Evolutionary conservation across 345 rosid genomes (phyloP).

Genomic region (Camelina neglecta): DNA sequence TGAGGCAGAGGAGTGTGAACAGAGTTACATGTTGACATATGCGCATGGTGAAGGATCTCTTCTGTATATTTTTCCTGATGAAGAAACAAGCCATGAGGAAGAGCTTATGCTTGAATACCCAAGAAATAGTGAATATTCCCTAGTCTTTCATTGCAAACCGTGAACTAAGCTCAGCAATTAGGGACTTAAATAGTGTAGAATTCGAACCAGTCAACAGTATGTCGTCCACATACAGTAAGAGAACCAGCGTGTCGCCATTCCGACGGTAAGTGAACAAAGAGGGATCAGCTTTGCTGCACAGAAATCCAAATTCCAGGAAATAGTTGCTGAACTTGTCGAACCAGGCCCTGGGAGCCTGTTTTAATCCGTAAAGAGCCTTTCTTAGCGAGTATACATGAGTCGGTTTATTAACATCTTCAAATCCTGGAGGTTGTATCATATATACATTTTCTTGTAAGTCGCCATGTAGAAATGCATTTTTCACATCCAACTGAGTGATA

Average conservation of each 20-base stretch:
- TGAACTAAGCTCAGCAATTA: fast-evolving
- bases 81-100: not conserved
- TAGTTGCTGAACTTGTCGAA: not conserved
- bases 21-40: not conserved
- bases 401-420: not conserved
- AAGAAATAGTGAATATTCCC: not conserved
- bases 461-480: not conserved
- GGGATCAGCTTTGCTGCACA: not conserved
- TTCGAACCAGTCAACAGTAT: not conserved
- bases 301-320: not conserved
- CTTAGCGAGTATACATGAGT: not conserved
- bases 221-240: not conserved
- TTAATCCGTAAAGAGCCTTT: not conserved
- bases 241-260: not conserved
- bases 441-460: not conserved
- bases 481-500: not conserved
- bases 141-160: not conserved
- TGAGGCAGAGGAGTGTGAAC: not conserved
- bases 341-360: not conserved
- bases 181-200: not conserved
- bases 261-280: not conserved
- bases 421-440: not conserved
- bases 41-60: not conserved
- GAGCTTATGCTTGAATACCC: not conserved
- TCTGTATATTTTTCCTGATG: not conserved